Evolutionary conservation across 2,329 filamentous ascomycete species (phyloP).

Genomic region (Fusarium duplospermum): DNA sequence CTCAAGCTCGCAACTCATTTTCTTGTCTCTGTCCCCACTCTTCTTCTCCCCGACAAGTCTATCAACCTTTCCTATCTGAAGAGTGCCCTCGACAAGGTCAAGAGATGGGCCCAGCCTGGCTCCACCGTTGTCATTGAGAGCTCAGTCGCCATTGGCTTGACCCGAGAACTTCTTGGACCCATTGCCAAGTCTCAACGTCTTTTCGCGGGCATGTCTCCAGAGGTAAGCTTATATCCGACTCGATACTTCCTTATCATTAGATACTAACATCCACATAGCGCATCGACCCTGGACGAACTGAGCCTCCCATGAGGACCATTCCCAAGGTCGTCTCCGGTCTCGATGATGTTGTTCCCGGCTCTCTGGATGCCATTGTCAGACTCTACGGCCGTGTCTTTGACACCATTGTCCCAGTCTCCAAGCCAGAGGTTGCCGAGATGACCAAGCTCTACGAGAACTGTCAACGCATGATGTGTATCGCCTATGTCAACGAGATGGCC

Average conservation of each 20-base stretch:
- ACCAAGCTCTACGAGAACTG: slow-evolving; percentile 69
- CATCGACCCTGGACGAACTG: slow-evolving; percentile 61
- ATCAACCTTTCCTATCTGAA: slow-evolving; percentile 60
- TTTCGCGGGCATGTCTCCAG: slow-evolving; percentile 62
- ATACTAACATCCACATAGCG: slow-evolving; percentile 47
- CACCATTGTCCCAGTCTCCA: slow-evolving; percentile 58
- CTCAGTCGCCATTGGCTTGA: slow-evolving; percentile 66
- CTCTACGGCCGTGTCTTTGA: slow-evolving; percentile 61
- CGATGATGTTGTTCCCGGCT: slow-evolving; percentile 58
- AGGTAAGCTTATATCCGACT: slow-evolving; percentile 16
- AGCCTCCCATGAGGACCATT: slow-evolving; percentile 56
- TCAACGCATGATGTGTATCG: slow-evolving; percentile 64
- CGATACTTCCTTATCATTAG: background rate
- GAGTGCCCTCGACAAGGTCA: slow-evolving; percentile 55
- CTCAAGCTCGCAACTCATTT: slow-evolving; percentile 60
- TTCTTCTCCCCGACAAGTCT: slow-evolving; percentile 57
- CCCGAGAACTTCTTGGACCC: slow-evolving; percentile 60
- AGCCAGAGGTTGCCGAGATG: slow-evolving; percentile 67
- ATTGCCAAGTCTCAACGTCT: slow-evolving; percentile 55
- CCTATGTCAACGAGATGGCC: slow-evolving; percentile 67
- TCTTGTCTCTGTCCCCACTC: slow-evolving; percentile 64
- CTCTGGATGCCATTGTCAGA: slow-evolving; percentile 54
- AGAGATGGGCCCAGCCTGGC: slow-evolving; percentile 53
- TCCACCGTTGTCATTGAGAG: slow-evolving; percentile 63
- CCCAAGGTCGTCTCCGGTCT: slow-evolving; percentile 66